Evolutionary conservation across 1,284 basidiomycete species (phyloP), one percentile per base, ranked within the genome.

Genomic region (Rhodotorula sp.): DNA sequence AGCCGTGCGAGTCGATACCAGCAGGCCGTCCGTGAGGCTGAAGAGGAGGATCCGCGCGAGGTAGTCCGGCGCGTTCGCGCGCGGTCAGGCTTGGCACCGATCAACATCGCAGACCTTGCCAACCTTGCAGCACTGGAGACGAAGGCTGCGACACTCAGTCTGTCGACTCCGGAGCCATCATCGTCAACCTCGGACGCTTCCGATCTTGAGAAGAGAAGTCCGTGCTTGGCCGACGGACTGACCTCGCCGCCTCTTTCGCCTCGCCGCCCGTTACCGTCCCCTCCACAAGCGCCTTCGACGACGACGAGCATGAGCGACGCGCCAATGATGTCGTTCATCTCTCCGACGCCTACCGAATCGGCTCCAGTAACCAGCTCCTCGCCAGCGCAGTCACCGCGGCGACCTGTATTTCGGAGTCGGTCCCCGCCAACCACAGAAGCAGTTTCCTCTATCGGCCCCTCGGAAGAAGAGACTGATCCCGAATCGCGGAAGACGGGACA

Each of bases 1-100:
- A 64, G 60, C 20, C 58, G 71, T 2, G 58, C 71, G n/a, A 59
- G 58, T 5, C 58, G 62, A 12, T 24, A 48, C 3, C 51, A n/a
- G 33, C 46, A 57, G 57, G 26, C 45, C 1, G 12, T 29, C 0
- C 10, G 22, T 6, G 15, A 6, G n/a, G 10, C 60, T 8, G 60
- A 33, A 22, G 55, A 58, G 30, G 29, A 22, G 17, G 45, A 60
- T n/a, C 64, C 64, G 18, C 22, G 44, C 22, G 60, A 62, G 44
- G 68, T 53, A 26, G 62, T 70, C 3, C 53, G 53, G 49, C 45
- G 44, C 26, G 64, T 54, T 26, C 53, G 53, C 14, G 26, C 53
- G 3, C 53, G 29, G 53, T 54, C 53, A 17, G 53, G 51, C 7
- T 12, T 45, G 51, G 12, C 51, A 17, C 18, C 42, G 26, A 15